Evolutionary conservation across 169 alveolate species (phyloP), one percentile per base, ranked within the genome.

Genomic region (Cardiosporidium cionae): DNA sequence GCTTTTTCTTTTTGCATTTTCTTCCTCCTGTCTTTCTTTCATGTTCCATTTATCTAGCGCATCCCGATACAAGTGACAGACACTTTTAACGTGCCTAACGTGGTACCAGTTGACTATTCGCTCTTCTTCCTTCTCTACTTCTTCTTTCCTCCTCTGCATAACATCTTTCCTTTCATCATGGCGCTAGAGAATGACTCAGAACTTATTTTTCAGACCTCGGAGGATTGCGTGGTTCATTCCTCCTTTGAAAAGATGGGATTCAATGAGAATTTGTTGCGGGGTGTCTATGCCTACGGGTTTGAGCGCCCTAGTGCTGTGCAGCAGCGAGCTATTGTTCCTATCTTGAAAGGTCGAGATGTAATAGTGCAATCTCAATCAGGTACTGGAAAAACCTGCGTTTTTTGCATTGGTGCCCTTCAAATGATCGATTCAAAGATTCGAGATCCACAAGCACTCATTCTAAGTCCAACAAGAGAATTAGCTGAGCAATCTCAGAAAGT

Each of bases 261-360:
- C 64, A 93, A 93, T 67, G 99, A 95, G 81, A 97, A 95, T 70
- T 86, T 96, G 32, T 88, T 97, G 52, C 94, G 97, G 84, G 98
- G 98, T 63, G 93, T 98, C 66, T 95, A 93, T 77, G 94, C 98
- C 28, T 97, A 92, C 84, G 99, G 99, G 29, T 96, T 97, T 80
- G 99, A 96, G 87, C 93, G 94, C 71, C 99, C 99, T 28, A 95
- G 99, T 23, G 98, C 99, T 9, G 98, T 98, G 22, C 98, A 98
- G 91, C 96, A 95, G 83, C 92, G 99, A 72, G 99, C 99, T 44
- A 96, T 98, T 72, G 90, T 94, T 53, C 99, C 99, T 23, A 95
- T 98, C 52, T 83, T 93, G 65, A 86, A 93, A 77, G 99, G 99
- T 22, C 88, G 98, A 66, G 99, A 97, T 84, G 96, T 96, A 34